Base-by-base conservation (phyloP, 495 filamentous ascomycete genomes). In the Pyrenula massariospora region DNA sequence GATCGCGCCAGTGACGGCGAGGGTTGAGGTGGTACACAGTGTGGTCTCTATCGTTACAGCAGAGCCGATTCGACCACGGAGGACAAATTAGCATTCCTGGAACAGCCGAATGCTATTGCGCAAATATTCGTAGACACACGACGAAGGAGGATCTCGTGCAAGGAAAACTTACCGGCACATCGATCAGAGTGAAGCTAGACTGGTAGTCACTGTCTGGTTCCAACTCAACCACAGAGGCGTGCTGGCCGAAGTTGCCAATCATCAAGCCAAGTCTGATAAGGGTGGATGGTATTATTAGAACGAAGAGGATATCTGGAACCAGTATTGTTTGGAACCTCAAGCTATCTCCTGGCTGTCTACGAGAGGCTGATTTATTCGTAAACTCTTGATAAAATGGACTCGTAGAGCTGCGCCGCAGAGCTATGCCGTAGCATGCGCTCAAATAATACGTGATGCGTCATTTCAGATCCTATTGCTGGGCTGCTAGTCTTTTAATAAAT, bases 1-100 rank as follows among this genome's bases (percentile, higher is more conserved):
- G 85, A 48, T 87, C 83, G 51, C 85, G 77, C 85, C 85, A 89
- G 71, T 88, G 85, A 1, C 85, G 78, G 24, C 73, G 78, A 2
- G 85, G 84, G 66, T 89, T 86, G 11, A 89, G 74, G 64, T 88
- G 85, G 65, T 89, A 85, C 10, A 85, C 85, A 25, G 85, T 87
- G 66, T 89, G 85, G 66, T 87, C 88, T 54, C 85, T 85, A 63
- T 88, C 85, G 63, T 89, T 89, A 73, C 78, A 89, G 61, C 82
- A 87, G 70, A 80, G 82, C 20, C 85, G 78, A 67, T 89, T 89
- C 59, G 76, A 82, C 84, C 84, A 59, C n/a, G n/a, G n/a, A n/a
- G n/a, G 11, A 48, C 19, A 19, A 48, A 48, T 48, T 48, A 48
- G n/a, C n/a, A n/a, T n/a, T n/a, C n/a, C n/a, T n/a, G n/a, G n/a